These are phyloP conservation scores for Xylariaceae sp. DNA, from an alignment of 2,329 filamentous ascomycete species.

Conservation along the genomic window DNA sequence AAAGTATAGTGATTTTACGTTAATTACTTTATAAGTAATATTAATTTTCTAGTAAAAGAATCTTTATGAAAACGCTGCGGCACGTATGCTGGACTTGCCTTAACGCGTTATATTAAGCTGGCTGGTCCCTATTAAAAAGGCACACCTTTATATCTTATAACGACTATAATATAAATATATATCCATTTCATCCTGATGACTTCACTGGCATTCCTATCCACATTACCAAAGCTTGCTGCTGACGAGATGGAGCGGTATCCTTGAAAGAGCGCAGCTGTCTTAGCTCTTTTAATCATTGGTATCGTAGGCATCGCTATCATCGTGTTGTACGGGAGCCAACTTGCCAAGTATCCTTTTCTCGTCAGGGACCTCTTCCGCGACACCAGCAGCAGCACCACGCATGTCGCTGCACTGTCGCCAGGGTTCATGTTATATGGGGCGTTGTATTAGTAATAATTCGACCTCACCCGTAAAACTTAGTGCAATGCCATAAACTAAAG, in stretches of 20 bases:
- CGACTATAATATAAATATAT: too few relatives aligned
- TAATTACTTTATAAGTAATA: too few relatives aligned
- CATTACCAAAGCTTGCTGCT: too few relatives aligned
- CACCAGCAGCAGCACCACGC: slow-evolving; percentile 38
- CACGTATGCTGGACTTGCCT: too few relatives aligned
- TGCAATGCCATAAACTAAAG: neutral
- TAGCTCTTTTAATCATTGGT: slow-evolving; percentile 53
- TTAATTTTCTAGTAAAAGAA: too few relatives aligned
- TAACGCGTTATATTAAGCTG: too few relatives aligned
- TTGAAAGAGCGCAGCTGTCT: slow-evolving; percentile 48
- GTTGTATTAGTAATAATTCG: slow-evolving; percentile 29
- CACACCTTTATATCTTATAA: too few relatives aligned
- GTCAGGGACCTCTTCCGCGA: slow-evolving; percentile 40
- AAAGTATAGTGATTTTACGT: neutral
- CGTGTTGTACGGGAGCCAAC: slow-evolving; percentile 45
- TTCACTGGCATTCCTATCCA: too few relatives aligned
- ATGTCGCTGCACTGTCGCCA: slow-evolving; percentile 41
- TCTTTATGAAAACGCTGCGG: too few relatives aligned
- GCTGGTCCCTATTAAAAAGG: too few relatives aligned
- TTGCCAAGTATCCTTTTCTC: slow-evolving; percentile 43
- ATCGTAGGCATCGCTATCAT: slow-evolving; percentile 46
- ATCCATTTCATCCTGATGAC: too few relatives aligned
- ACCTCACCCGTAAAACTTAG: neutral
- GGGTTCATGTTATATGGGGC: slow-evolving; percentile 40
- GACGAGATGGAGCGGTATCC: too few relatives aligned